Conservation (phyloP, 2,329 filamentous ascomycete species). For the Ceratocystis variospora region DNA sequence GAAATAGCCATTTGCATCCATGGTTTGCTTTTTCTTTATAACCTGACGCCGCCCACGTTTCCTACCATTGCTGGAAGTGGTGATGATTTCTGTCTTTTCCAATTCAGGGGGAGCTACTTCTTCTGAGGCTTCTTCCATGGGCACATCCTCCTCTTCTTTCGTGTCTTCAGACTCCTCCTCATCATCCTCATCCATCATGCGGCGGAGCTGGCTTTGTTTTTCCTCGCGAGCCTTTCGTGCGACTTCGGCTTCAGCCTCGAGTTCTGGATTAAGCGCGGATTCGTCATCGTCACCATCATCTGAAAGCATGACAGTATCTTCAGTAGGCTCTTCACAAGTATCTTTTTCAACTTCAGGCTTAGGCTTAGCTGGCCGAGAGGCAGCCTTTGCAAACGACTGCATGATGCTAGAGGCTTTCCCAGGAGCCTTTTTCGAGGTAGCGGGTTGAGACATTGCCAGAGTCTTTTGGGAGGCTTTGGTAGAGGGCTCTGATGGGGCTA, state of each 20-base stretch:
- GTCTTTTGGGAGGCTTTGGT: neutral
- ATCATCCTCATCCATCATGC: constrained; percentile 39
- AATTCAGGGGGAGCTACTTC: constrained; percentile 30
- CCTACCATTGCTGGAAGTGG: constrained; percentile 43
- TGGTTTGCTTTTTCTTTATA: constrained; percentile 74
- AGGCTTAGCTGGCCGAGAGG: constrained; percentile 32
- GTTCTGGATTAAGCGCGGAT: constrained; percentile 14
- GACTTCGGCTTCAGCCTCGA: constrained; percentile 22
- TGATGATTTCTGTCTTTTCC: constrained; percentile 36
- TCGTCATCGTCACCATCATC: constrained; percentile 32
- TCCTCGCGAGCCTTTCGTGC: constrained; percentile 24
- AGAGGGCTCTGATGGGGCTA: neutral
- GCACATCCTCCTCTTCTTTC: constrained; percentile 41
- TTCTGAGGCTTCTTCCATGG: constrained; percentile 31
- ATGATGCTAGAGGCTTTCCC: constrained; percentile 48
- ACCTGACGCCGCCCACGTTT: constrained; percentile 65
- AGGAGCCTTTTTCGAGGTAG: neutral
- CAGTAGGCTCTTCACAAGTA: constrained; percentile 21
- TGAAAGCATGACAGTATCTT: constrained; percentile 25
- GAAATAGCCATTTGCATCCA: constrained; percentile 82
- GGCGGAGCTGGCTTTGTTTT: constrained; percentile 29
- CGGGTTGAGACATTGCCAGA: neutral
- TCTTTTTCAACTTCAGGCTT: constrained; percentile 29
- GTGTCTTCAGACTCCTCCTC: constrained; percentile 25
- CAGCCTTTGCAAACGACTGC: constrained; percentile 60